These are phyloP conservation scores for Boletus eberwhitei DNA, from an alignment of 768 basidiomycete genomes.

Conservation along the genomic window DNA sequence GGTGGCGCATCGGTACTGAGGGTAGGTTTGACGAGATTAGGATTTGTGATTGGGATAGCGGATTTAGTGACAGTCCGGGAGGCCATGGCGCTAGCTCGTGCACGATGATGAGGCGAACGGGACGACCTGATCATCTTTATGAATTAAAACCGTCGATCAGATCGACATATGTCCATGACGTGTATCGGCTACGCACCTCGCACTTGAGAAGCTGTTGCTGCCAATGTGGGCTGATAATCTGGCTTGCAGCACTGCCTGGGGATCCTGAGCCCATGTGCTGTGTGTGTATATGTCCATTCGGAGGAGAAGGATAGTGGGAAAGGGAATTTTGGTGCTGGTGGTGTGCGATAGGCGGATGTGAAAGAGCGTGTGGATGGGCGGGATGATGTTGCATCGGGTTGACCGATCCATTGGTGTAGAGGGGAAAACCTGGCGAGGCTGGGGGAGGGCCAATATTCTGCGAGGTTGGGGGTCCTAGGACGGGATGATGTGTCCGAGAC, in stretches of 20 bases:
- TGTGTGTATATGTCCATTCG: slow-evolving; percentile 59
- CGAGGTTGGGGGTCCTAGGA: slow-evolving; percentile 42
- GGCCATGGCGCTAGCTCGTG: slow-evolving; percentile 92
- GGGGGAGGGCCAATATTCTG: slow-evolving; percentile 57
- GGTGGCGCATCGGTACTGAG: slow-evolving; percentile 25
- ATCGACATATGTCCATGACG: slow-evolving; percentile 16
- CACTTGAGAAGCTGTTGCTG: slow-evolving; percentile 91
- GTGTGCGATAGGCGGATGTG: slow-evolving; percentile 51
- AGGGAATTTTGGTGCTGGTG: slow-evolving; percentile 82
- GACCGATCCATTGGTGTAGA: slow-evolving; percentile 70
- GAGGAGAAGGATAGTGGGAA: slow-evolving; percentile 77
- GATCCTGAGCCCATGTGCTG: slow-evolving; percentile 60
- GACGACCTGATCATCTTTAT: slow-evolving; percentile 77
- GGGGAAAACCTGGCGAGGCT: slow-evolving; percentile 68
- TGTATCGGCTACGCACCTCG: slow-evolving; percentile 61
- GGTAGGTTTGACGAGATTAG: slow-evolving; percentile 60
- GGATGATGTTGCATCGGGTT: slow-evolving; percentile 60
- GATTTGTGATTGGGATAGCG: slow-evolving; percentile 90
- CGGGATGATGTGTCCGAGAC: slow-evolving; percentile 60
- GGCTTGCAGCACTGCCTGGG: slow-evolving; percentile 50
- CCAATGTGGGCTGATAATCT: slow-evolving; percentile 82
- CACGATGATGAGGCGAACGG: slow-evolving; percentile 89
- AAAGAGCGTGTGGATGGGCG: slow-evolving; percentile 50
- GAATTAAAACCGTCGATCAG: slow-evolving; percentile 21
- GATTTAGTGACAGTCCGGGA: slow-evolving; percentile 83